Evolutionary conservation across 1,139 yeast species (phyloP), one percentile per base, ranked within the genome.

Genomic region (Saccharomyces hybrid): DNA sequence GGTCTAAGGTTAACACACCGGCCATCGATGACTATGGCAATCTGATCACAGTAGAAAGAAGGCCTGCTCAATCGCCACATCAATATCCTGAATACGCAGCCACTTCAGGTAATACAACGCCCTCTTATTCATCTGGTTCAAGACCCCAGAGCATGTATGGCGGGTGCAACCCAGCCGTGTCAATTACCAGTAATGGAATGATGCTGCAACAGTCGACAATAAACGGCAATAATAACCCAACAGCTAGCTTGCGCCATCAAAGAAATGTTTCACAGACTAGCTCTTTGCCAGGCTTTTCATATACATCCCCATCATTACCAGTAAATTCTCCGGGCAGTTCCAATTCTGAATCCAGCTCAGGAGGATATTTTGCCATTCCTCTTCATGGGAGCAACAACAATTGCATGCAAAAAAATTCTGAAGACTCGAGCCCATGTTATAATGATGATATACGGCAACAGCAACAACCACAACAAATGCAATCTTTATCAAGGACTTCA

Each of bases 1-100:
- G 65, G 49, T 61, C 71, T 8, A 62, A 54, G 38, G 55, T 68
- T 5, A 65, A 66, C 42, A 68, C 73, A 1, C 73, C 73, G 6
- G 68, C 70, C 14, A 66, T 69, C 48, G 73, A 70, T 55, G 73
- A 70, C 47, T 63, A 69, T 53, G 72, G 73, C 44, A 70, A 70
- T 52, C 53, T 70, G 56, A 65, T 70, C 3, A 66, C 67, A 8
- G 63, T 67, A 58, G 64, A 27, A 60, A 57, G 27, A 38, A 49
- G 54, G 14, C 57, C 50, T 49, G 55, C 42, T 27, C 61, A 14
- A 38, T 38, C 16, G 32, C 58, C 47, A 16, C 52, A 52, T 23
- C 53, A 55, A 16, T 56, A 51, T 28, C 47, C 52, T 11, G 51
- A 46, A 11, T 55, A 50, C 9, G 23, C 23, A 14, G 42, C 42